Evolutionary conservation across 176 grass and related monocot genomes (phyloP), one percentile per base, ranked within the genome.

Genomic region (Zea luxurians): DNA sequence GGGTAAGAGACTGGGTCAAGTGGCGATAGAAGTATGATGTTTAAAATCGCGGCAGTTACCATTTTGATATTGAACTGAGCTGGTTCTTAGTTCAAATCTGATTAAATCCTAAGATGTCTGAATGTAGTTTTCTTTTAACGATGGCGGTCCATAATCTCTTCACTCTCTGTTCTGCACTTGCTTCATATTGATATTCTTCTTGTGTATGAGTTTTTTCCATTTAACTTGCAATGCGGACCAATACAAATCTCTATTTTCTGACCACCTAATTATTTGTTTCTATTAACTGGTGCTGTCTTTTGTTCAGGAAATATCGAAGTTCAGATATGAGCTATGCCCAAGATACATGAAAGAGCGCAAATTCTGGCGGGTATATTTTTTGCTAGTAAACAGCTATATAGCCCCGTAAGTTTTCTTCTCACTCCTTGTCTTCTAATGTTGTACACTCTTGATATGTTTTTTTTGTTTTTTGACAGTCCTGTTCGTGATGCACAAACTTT

Each of bases 271-370:
- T 5, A 16, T 49, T 1, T 35, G 12, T 16, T 36, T 2, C 5
- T 77, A 58, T 54, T 76, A 4, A 84, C 2, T 27, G 43, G 4
- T 76, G 13, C 41, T 82, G 42, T 55, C 71, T 83, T 73, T 62
- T 82, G 27, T 87, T 79, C 85, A 98, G 95, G 95, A 98, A 94
- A 98, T 98, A 79, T 98, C 95, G 20, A 98, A 92, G 80, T 98
- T 98, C 83, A 90, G 95, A 94, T 98, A 98, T 85, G 92, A 96
- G 43, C 70, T 99, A 76, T 99, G 96, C 67, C 96, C 96, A 80
- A 86, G 96, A 71, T 93, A 89, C 77, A 99, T 99, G 96, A 99
- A 96, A 83, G 96, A 99, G 86, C 75, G 96, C 80, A 96, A 99
- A 86, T 99, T 99, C 78, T 99, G 96, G 96, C 66, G 76, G 71